Evolutionary conservation across 129 eudicot species (phyloP).

Genomic region (Lactuca sativa): DNA sequence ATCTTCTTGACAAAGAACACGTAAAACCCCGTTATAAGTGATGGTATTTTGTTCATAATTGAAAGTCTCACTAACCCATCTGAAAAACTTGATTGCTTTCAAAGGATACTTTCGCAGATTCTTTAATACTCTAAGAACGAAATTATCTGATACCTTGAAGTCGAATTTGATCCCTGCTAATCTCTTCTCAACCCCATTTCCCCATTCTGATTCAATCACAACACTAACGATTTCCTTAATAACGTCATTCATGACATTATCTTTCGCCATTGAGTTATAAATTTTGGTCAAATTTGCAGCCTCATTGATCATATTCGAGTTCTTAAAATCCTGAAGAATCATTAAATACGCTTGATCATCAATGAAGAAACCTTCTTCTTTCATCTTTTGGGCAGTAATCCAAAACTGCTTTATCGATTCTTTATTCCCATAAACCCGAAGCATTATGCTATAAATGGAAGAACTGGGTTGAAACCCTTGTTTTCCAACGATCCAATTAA

Average conservation of each 20-base stretch:
- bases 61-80: slow-evolving; percentile 50
- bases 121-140: slow-evolving; percentile 64
- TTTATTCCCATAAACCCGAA: slow-evolving; percentile 56
- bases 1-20: slow-evolving; percentile 63
- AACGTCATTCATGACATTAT: slow-evolving; percentile 41
- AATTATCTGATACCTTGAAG: slow-evolving; percentile 48
- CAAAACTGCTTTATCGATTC: slow-evolving; percentile 65
- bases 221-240: slow-evolving; percentile 53
- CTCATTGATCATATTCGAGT: slow-evolving; percentile 47
- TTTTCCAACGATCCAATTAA: slow-evolving; percentile 52
- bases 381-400: slow-evolving; percentile 64
- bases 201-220: slow-evolving; percentile 49
- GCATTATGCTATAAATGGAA: slow-evolving; percentile 56
- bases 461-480: slow-evolving; percentile 73
- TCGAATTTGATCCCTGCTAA: slow-evolving; percentile 43
- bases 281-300: slow-evolving; percentile 46
- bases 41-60: slow-evolving; percentile 46
- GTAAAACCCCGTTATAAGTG: slow-evolving; percentile 69
- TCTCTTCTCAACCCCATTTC: slow-evolving; percentile 52
- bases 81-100: slow-evolving; percentile 62
- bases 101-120: slow-evolving; percentile 43
- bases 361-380: slow-evolving; percentile 62
- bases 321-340: slow-evolving; percentile 38
- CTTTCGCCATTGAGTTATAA: slow-evolving; percentile 48
- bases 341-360: slow-evolving; percentile 56